These are phyloP conservation scores for Vitis rupestris DNA, from an alignment of 164 flowering plant genomes.

Conservation along the genomic window DNA sequence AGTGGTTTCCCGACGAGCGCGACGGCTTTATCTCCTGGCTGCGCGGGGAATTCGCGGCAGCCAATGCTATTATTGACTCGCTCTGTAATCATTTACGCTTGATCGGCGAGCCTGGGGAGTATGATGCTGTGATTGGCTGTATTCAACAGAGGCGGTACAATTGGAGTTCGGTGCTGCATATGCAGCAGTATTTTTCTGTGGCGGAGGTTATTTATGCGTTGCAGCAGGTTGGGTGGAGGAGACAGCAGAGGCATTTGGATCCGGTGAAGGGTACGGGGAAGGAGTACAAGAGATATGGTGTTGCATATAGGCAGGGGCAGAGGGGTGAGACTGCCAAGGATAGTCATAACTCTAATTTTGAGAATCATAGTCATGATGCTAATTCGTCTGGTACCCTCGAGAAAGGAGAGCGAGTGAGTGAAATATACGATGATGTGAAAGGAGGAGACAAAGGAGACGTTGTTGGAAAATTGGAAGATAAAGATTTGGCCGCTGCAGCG, in stretches of 20 bases:
- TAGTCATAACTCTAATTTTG: constrained; percentile 21
- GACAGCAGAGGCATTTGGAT: constrained; percentile 46
- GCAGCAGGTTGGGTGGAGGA: constrained; percentile 63
- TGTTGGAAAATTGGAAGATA: constrained; percentile 22
- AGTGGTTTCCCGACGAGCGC: constrained; percentile 73
- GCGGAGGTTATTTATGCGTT: constrained; percentile 56
- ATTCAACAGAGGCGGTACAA: constrained; percentile 78
- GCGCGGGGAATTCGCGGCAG: constrained; percentile 82
- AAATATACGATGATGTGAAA: constrained; percentile 26
- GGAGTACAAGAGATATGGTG: constrained; percentile 40
- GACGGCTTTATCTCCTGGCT: constrained; percentile 79
- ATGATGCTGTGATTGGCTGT: constrained; percentile 51
- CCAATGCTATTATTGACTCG: constrained; percentile 82
- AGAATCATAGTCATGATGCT: constrained; percentile 19
- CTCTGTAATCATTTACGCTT: constrained; percentile 63
- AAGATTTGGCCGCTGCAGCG: constrained; percentile 19
- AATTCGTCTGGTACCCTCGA: constrained; percentile 16
- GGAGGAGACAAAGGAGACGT: constrained; percentile 4
- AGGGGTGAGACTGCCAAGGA: constrained; percentile 38
- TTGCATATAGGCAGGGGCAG: constrained; percentile 38
- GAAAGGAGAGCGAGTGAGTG: constrained; percentile 18
- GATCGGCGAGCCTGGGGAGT: constrained; percentile 71
- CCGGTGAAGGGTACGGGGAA: constrained; percentile 32
- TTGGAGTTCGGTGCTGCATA: constrained; percentile 77
- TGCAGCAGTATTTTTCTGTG: constrained; percentile 86